Base-by-base conservation (phyloP, 352 stramenopile genomes). In the Phytophthora brassicae region DNA sequence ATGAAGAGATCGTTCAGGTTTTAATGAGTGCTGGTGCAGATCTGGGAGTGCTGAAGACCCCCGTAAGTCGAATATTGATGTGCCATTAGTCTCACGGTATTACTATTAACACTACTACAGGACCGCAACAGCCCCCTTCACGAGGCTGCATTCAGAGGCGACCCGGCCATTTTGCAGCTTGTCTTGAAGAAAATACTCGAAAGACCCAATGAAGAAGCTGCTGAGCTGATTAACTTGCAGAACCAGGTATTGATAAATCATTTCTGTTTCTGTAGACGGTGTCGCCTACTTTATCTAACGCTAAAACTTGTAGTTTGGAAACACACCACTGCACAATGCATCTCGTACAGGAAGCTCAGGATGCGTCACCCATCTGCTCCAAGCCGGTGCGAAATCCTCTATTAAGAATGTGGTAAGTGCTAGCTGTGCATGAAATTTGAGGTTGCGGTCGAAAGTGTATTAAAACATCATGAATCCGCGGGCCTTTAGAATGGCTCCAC, bases 61-160 rank as follows among this genome's bases (percentile, higher is more conserved):
- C 84, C 20, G 84, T 93, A 56, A 19, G 68, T 47, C 9, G 12
- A 4, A 49, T 14, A 33, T 12, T 43, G 20, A 9, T 20, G n/a
- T 36, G n/a, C n/a, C n/a, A n/a, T n/a, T n/a, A n/a, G n/a, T n/a
- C n/a, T n/a, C n/a, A n/a, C n/a, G n/a, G n/a, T n/a, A n/a, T n/a
- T n/a, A n/a, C n/a, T n/a, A n/a, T n/a, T n/a, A n/a, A n/a, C n/a
- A n/a, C n/a, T n/a, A n/a, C 1, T 50, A n/a, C 66, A 92, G 84
- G 81, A 91, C 43, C 78, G 70, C 52, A 93, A 93, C 36, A 91
- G 76, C 36, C 80, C 84, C 8, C 66, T 93, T 12, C 84, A 93
- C 16, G 84, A 93, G 42, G 80, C 82, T 14, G 78, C 79, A 16
- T 86, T 79, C 38, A 71, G 68, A 45, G 77, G 74, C 24, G 66